Evolutionary conservation across 345 rosid species (phyloP).

Genomic region (Murraya koenigii): DNA sequence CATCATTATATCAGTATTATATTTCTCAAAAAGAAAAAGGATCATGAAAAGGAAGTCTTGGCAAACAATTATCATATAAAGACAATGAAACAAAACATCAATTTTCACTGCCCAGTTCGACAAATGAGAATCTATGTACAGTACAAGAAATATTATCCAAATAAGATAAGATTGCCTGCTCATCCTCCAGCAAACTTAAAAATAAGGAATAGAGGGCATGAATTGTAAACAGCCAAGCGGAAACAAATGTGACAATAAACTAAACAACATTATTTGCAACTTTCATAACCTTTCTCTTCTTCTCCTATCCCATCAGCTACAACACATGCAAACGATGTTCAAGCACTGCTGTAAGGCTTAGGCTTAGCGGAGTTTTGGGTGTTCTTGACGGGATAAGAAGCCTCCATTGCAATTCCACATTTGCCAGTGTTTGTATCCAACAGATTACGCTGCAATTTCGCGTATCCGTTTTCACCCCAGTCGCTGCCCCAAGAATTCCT

Average conservation of each 20-base stretch:
- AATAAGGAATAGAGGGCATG: not conserved
- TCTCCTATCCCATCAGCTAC: not conserved
- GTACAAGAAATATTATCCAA: conserved; percentile 17
- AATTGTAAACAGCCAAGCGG: not conserved
- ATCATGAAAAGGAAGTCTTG: not conserved
- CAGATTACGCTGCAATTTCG: conserved; percentile 47
- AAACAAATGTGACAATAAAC: not conserved
- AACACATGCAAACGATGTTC: conserved; percentile 14
- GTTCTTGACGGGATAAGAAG: conserved; percentile 58
- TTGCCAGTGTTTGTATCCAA: conserved; percentile 27
- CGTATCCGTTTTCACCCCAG: conserved; percentile 73
- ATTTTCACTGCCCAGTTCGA: not conserved
- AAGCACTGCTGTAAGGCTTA: conserved; percentile 40
- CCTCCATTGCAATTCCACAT: conserved; percentile 58
- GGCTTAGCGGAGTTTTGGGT: conserved; percentile 35
- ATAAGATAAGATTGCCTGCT: conserved; percentile 14
- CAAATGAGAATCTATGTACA: conserved; percentile 21
- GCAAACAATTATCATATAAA: not conserved
- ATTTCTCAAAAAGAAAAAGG: too few relatives aligned
- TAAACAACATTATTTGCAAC: not conserved
- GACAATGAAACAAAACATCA: not conserved
- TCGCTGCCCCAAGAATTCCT: conserved; percentile 72
- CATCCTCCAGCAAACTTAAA: not conserved
- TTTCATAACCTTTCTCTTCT: not conserved
- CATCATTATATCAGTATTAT: too few relatives aligned